These are phyloP conservation scores for Cryomyces minteri DNA, from an alignment of 495 filamentous ascomycete genomes.

Conservation along the genomic window DNA sequence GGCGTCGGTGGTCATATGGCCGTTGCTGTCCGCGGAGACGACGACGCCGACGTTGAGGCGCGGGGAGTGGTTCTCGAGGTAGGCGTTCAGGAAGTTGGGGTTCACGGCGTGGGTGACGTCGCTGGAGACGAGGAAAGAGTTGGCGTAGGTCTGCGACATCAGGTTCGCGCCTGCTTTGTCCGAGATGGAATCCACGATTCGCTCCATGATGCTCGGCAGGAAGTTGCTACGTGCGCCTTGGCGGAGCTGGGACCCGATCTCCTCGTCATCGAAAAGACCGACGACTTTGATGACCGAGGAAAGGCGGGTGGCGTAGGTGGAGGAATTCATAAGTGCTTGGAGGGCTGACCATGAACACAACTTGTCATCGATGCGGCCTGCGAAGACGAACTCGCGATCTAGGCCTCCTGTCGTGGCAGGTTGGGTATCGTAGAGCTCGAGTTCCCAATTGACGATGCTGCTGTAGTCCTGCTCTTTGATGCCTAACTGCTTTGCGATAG, in stretches of 20 bases:
- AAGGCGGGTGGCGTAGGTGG: slow-evolving; percentile 24
- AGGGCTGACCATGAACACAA: slow-evolving; percentile 88
- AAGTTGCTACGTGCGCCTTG: slow-evolving; percentile 86
- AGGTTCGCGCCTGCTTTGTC: slow-evolving; percentile 9
- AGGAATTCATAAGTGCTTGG: slow-evolving; percentile 58
- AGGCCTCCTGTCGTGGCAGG: slow-evolving; percentile 70
- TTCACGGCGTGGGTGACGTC: slow-evolving; percentile 92
- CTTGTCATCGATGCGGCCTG: slow-evolving; percentile 90
- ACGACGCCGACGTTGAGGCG: slow-evolving; percentile 77
- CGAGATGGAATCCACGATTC: slow-evolving; percentile 55
- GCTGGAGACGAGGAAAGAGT: slow-evolving; percentile 80
- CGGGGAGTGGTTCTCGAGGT: slow-evolving; percentile 71
- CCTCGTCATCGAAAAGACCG: slow-evolving; percentile 88
- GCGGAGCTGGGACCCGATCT: slow-evolving; percentile 77
- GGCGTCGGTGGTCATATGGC: slow-evolving; percentile 82
- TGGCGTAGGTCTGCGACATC: slow-evolving; percentile 58
- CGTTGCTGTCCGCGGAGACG: slow-evolving; percentile 75
- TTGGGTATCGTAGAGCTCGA: slow-evolving; percentile 89
- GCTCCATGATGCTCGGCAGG: slow-evolving; percentile 58
- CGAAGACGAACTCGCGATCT: slow-evolving; percentile 89
- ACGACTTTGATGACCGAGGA: slow-evolving; percentile 54
- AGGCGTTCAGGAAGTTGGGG: slow-evolving; percentile 71
- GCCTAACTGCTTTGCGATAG: slow-evolving; percentile 55
- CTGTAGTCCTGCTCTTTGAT: slow-evolving; percentile 41
- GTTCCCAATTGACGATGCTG: slow-evolving; percentile 84